Evolutionary conservation across 2,329 filamentous ascomycete species (phyloP).

Genomic region (Sclerotinia glacialis): DNA sequence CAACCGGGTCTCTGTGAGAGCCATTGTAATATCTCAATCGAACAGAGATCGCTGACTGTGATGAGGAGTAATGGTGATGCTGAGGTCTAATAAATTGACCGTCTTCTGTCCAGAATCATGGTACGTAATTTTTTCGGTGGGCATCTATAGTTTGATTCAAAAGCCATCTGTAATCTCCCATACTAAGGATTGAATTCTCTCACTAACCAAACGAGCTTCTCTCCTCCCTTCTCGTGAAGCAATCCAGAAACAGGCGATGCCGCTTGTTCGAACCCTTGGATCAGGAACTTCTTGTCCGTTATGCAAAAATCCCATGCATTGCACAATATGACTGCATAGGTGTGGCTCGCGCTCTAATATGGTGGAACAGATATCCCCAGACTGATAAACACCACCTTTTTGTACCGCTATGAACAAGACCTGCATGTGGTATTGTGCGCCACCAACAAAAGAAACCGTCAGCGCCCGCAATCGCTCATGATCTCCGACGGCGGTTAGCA

Average conservation of each 20-base stretch:
- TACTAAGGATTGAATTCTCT: background rate
- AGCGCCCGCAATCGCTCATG: background rate
- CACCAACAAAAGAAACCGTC: background rate
- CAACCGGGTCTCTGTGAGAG: too few species aligned
- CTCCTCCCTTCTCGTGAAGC: background rate
- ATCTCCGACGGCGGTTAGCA: background rate
- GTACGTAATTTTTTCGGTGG: background rate
- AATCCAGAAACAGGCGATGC: constrained; percentile 1
- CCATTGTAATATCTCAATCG: too few species aligned
- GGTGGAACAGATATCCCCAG: background rate
- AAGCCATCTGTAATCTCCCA: background rate
- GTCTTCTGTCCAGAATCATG: background rate
- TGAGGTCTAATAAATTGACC: background rate
- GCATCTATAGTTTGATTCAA: background rate
- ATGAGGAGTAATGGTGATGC: too few species aligned
- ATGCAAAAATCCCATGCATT: background rate
- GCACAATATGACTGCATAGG: background rate
- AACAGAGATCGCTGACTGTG: too few species aligned
- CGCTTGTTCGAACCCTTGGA: background rate
- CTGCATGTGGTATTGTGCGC: constrained; percentile 1
- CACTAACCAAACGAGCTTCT: background rate
- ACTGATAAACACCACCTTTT: constrained; percentile 2
- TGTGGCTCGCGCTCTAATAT: background rate
- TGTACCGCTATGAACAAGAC: constrained; percentile 3
- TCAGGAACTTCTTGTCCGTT: constrained; percentile 6